Conservation (phyloP, 176 grass and related monocot genomes). For the Musa itinerans region DNA sequence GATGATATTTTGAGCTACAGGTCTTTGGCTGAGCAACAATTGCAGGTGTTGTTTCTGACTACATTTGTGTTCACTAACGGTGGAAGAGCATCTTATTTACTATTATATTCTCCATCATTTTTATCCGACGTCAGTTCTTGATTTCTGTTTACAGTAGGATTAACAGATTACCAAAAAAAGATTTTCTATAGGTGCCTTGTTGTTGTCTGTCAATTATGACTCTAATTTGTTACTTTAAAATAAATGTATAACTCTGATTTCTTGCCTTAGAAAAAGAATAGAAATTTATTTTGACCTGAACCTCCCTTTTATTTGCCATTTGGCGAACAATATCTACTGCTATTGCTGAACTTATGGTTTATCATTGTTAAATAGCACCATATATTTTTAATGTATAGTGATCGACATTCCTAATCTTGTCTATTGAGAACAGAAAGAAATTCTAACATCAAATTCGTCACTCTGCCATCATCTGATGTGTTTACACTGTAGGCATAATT, state of each 20-base stretch:
- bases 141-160: too few species aligned
- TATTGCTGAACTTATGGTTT: not conserved
- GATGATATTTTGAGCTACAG: slow-evolving; percentile 93
- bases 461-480: too few species aligned
- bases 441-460: too few species aligned
- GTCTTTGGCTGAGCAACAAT: slow-evolving; percentile 63
- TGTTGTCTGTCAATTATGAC: too few species aligned
- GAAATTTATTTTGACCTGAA: not conserved
- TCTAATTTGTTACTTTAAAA: too few species aligned
- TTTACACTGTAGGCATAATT: too few species aligned
- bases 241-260: not conserved
- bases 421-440: too few species aligned
- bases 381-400: too few species aligned
- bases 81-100: not conserved
- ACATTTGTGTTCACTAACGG: not conserved
- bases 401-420: too few species aligned
- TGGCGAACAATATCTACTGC: not conserved
- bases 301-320: not conserved
- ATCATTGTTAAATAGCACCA: too few species aligned
- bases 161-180: not conserved
- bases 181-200: not conserved
- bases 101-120: not conserved
- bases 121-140: not conserved
- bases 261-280: not conserved
- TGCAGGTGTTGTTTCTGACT: slow-evolving; percentile 49